A percentile compares a stretch with the other conserved stretches of the same genome.
Evolutionary conservation across 1,139 yeast genomes (phyloP).

Genomic region (Saccharomycopsis crataegensis): DNA sequence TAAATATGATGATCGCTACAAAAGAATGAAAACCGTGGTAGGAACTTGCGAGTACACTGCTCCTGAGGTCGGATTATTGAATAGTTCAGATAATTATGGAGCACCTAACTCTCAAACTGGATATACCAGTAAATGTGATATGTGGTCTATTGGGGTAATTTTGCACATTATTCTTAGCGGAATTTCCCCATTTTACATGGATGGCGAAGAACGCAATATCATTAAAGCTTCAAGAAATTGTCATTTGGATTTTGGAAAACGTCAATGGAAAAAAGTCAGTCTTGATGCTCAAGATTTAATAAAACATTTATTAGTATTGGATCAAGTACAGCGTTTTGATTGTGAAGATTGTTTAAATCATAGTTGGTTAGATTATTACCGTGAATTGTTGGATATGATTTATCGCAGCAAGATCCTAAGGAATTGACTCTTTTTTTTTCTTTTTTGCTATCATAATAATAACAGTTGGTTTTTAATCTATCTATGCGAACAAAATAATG

Average conservation of each 20-base stretch:
- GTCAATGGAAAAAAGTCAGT: slow-evolving; percentile 38
- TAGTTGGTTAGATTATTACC: slow-evolving; percentile 35
- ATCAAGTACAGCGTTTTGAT: slow-evolving; percentile 33
- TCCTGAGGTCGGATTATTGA: slow-evolving; percentile 50
- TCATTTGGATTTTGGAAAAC: slow-evolving; percentile 31
- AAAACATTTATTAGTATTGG: slow-evolving; percentile 32
- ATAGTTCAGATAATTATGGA: slow-evolving; percentile 17
- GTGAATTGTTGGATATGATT: slow-evolving; percentile 21
- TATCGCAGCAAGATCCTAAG: slow-evolving; percentile 21
- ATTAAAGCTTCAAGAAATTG: slow-evolving; percentile 22
- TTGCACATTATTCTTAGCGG: slow-evolving; percentile 50
- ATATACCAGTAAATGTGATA: slow-evolving; percentile 51
- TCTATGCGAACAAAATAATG: background rate
- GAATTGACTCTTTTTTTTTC: background rate
- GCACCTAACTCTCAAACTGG: slow-evolving; percentile 26
- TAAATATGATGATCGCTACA: slow-evolving; percentile 13
- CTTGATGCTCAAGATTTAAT: slow-evolving; percentile 40
- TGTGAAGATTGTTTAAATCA: slow-evolving; percentile 35
- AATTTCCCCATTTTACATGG: slow-evolving; percentile 52
- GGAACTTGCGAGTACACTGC: slow-evolving; percentile 68
- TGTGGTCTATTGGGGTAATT: slow-evolving; percentile 63
- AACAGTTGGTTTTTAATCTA: background rate
- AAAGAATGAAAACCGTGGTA: slow-evolving; percentile 46
- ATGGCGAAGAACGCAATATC: slow-evolving; percentile 26
- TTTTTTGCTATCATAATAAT: background rate